Percentiles rank a stretch among this genome's conserved stretches.
phyloP scores from a whole-genome alignment of 495 filamentous ascomycete species.

The Hyaloscypha variabilis region DNA sequence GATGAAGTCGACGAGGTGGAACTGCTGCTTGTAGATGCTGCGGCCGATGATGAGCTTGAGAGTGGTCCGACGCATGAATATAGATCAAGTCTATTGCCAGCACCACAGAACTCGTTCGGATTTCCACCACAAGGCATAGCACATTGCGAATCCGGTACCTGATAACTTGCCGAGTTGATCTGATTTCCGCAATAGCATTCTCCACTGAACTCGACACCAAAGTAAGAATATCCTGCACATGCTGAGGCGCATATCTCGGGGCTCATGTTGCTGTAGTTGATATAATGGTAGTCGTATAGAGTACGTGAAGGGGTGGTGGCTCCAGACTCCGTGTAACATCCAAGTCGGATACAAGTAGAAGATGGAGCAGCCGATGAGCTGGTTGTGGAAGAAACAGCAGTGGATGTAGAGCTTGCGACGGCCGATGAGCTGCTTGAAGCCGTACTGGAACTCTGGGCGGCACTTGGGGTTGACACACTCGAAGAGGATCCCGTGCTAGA shows the following conservation, averaged over 20 bases:
- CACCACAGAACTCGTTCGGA: slow-evolving; percentile 5
- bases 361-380: too few species aligned
- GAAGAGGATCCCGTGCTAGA: too few species aligned
- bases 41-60: too few species aligned
- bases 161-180: not conserved
- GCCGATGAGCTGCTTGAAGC: too few species aligned
- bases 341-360: not conserved
- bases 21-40: too few species aligned
- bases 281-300: slow-evolving; percentile 5
- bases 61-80: not conserved
- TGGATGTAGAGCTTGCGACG: too few species aligned
- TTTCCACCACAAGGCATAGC: slow-evolving; percentile 11
- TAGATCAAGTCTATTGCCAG: not conserved
- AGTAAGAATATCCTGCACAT: slow-evolving; percentile 22
- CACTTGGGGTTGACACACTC: too few species aligned
- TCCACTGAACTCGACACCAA: slow-evolving; percentile 38
- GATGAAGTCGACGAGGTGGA: too few species aligned
- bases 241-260: not conserved
- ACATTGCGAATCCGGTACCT: not conserved
- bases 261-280: slow-evolving; percentile 18
- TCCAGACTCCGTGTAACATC: slow-evolving; percentile 20
- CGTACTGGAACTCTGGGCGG: too few species aligned
- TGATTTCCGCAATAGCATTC: slow-evolving; percentile 21
- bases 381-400: too few species aligned
- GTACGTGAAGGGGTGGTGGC: slow-evolving; percentile 25